Evolutionary conservation across 2,329 filamentous ascomycete genomes (phyloP).

Genomic region (Colletotrichum cuscutae): DNA sequence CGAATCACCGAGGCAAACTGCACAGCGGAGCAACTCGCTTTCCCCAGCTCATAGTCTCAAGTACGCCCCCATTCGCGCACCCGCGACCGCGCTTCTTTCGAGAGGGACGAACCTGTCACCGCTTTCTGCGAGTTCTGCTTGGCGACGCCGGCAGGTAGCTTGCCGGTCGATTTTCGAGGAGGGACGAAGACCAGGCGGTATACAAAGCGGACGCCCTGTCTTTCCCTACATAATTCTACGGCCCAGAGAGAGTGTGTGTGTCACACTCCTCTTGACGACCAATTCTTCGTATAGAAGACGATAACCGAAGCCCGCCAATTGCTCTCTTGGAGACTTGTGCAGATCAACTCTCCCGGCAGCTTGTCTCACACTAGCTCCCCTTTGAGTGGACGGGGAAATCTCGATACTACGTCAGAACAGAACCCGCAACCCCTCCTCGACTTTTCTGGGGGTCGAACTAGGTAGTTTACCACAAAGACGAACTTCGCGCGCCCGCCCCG

Average conservation of each 20-base stretch:
- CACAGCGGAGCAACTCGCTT: conserved; percentile 8
- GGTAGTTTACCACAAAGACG: neutral
- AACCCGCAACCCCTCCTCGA: conserved; percentile 22
- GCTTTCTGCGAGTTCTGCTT: neutral
- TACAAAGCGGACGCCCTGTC: neutral
- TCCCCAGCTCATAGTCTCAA: conserved; percentile 3
- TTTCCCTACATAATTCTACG: neutral
- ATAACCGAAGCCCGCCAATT: neutral
- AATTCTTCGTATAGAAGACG: neutral
- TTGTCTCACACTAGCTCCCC: conserved; percentile 18
- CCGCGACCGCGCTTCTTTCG: conserved; percentile 1
- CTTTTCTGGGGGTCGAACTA: neutral
- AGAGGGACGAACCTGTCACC: conserved; percentile 12
- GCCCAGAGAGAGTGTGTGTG: no score
- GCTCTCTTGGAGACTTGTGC: neutral
- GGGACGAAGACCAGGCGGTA: neutral
- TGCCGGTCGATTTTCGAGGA: neutral
- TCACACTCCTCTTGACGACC: neutral
- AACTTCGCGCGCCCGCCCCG: neutral
- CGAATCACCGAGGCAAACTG: conserved; percentile 24
- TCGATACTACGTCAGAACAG: conserved; percentile 29
- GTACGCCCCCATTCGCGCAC: conserved; percentile 1
- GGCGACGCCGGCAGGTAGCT: neutral
- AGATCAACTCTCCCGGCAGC: neutral
- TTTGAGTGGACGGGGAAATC: conserved; percentile 12